Conservation (phyloP, 768 basidiomycete genomes). For the Suillus hirtellus region DNA sequence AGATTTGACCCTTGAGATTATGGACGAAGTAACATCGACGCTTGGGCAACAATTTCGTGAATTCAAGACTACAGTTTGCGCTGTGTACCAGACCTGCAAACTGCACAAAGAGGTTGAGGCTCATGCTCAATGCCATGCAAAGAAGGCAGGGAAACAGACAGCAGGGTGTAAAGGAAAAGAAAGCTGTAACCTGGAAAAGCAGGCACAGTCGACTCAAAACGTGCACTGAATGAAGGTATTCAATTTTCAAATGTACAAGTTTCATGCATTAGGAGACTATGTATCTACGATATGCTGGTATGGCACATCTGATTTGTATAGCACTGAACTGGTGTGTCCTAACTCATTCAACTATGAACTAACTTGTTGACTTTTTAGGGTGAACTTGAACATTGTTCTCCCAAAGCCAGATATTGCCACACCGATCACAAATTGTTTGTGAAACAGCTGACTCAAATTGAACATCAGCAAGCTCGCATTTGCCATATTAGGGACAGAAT, state of each 20-base stretch:
- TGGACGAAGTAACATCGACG: not conserved
- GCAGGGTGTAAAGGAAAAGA: no score
- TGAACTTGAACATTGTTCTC: constrained; percentile 14
- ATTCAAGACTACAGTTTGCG: not conserved
- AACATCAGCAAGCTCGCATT: constrained; percentile 9
- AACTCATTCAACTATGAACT: no score
- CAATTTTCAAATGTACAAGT: constrained; percentile 27
- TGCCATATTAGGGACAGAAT: not conserved
- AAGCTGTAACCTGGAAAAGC: no score
- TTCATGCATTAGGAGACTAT: constrained; percentile 25
- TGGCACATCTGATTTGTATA: constrained; percentile 38
- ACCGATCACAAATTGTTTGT: not conserved
- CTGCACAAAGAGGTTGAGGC: not conserved
- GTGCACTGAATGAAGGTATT: not conserved
- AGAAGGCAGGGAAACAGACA: constrained; percentile 6
- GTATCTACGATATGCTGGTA: constrained; percentile 16
- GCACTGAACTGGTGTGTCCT: constrained; percentile 27
- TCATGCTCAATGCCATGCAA: not conserved
- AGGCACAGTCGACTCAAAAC: not conserved
- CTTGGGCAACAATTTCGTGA: not conserved
- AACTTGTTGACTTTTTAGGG: constrained; percentile 5
- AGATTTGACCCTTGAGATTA: not conserved
- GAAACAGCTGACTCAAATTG: not conserved
- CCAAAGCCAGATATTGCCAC: constrained; percentile 2
- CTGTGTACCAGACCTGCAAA: not conserved